Evolutionary conservation across 352 stramenopile genomes (phyloP).

Genomic region (Globisporangium apiculatum): DNA sequence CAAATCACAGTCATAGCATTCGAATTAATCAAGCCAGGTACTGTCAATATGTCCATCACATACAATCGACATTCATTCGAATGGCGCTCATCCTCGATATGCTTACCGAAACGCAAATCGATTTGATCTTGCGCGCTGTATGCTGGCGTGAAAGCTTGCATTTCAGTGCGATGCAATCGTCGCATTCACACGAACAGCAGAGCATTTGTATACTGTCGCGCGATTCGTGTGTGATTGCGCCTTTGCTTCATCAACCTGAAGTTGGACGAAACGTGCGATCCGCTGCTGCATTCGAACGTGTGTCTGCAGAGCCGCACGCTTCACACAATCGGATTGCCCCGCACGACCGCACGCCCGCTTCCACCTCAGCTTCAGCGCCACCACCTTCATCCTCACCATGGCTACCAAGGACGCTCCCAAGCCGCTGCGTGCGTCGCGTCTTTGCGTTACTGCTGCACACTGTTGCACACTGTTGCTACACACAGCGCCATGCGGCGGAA

Average conservation of each 20-base stretch:
- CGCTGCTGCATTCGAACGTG: slow-evolving; percentile 25
- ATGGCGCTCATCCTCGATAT: no score
- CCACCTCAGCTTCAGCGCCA: neutral
- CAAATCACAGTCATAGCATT: no score
- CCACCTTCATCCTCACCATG: slow-evolving; percentile 19
- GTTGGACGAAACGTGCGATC: slow-evolving; percentile 32
- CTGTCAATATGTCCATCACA: no score
- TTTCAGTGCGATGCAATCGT: neutral
- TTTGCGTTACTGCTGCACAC: neutral
- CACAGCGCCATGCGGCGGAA: neutral
- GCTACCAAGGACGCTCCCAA: slow-evolving; percentile 18
- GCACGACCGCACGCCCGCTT: slow-evolving; percentile 1
- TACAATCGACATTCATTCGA: no score
- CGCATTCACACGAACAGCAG: neutral
- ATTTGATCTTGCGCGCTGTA: neutral
- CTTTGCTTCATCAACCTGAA: neutral
- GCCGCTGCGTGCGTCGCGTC: slow-evolving; percentile 5
- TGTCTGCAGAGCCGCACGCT: no score
- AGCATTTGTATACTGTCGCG: neutral
- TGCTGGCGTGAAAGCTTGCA: neutral
- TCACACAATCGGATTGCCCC: slow-evolving; percentile 7
- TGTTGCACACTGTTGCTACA: neutral
- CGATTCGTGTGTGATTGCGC: neutral
- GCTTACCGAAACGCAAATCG: no score
- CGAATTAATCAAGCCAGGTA: no score